phyloP scores from a whole-genome alignment of 2,329 filamentous ascomycete species.

The Plectosphaerella cucumerina region DNA sequence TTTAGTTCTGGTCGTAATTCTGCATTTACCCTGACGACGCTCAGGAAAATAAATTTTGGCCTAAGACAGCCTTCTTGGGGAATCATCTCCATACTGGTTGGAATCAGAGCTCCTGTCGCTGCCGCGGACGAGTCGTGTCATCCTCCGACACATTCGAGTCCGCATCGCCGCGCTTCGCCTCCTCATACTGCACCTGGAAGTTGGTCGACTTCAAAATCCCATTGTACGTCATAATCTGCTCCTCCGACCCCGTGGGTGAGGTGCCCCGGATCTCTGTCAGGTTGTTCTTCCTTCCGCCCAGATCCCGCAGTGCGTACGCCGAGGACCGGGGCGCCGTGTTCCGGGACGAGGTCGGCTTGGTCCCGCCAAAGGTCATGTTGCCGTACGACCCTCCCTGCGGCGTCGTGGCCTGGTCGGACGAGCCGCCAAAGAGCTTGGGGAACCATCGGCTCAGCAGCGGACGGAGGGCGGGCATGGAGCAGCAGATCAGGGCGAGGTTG shows the following conservation, averaged over 20 bases:
- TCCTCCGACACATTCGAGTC: not conserved
- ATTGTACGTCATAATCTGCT: slow-evolving; percentile 34
- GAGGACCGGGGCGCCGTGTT: not conserved
- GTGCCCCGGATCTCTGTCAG: slow-evolving; percentile 25
- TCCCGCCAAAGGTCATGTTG: not conserved
- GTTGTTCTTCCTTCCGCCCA: no score
- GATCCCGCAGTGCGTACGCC: slow-evolving; percentile 17
- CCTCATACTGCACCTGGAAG: slow-evolving; percentile 18
- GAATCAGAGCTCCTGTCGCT: no score
- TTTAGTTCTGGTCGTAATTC: no score
- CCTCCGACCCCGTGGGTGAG: slow-evolving; percentile 28
- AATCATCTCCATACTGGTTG: no score
- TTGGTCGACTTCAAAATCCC: slow-evolving; percentile 32
- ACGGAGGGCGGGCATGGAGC: slow-evolving; percentile 28
- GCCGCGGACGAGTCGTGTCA: no score
- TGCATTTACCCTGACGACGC: no score
- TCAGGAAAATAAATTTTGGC: no score
- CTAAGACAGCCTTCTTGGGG: no score
- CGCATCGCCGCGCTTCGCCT: slow-evolving; percentile 1
- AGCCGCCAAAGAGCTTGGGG: slow-evolving; percentile 24
- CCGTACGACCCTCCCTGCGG: not conserved
- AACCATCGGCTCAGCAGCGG: slow-evolving; percentile 28
- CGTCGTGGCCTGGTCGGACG: not conserved
- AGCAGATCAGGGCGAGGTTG: slow-evolving; percentile 32
- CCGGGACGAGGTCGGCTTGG: not conserved